These are phyloP conservation scores for Arabis alpina DNA, from an alignment of 345 rosid genomes.

Conservation along the genomic window DNA sequence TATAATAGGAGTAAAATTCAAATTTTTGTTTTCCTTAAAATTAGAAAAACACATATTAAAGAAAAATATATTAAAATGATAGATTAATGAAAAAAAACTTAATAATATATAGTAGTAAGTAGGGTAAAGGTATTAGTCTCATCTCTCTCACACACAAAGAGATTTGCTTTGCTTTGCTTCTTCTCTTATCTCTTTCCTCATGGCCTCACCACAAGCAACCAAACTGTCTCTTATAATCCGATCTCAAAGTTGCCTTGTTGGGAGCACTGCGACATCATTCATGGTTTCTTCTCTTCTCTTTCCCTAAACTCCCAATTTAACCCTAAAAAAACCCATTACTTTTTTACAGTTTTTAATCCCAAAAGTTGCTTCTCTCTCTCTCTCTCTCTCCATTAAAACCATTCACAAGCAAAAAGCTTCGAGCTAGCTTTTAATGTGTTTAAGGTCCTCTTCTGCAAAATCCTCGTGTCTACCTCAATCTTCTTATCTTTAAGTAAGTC, in stretches of 20 bases:
- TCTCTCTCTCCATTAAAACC: constrained; percentile 42
- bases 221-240: constrained; percentile 83
- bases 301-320: constrained; percentile 15
- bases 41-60: too few species aligned
- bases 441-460: constrained; percentile 39
- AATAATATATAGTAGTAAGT: constrained; percentile 35
- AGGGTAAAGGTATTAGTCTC: constrained; percentile 40
- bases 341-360: constrained; percentile 32
- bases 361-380: constrained; percentile 6
- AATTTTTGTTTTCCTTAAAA: too few species aligned
- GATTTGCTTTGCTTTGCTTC: constrained; percentile 15
- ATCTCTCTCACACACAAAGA: constrained; percentile 35
- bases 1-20: too few species aligned
- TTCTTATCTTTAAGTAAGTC: constrained; percentile 41
- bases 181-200: constrained; percentile 46
- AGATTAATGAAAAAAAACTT: too few species aligned
- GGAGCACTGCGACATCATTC: constrained; percentile 70
- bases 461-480: constrained; percentile 32
- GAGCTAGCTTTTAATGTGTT: constrained; percentile 44
- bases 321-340: constrained; percentile 17
- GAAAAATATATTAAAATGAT: too few species aligned
- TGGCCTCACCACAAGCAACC: constrained; percentile 95
- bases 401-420: constrained; percentile 36
- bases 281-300: constrained; percentile 40
- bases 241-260: constrained; percentile 66